phyloP scores from a whole-genome alignment of 495 filamentous ascomycete species.

The Lepidopterella palustris region DNA sequence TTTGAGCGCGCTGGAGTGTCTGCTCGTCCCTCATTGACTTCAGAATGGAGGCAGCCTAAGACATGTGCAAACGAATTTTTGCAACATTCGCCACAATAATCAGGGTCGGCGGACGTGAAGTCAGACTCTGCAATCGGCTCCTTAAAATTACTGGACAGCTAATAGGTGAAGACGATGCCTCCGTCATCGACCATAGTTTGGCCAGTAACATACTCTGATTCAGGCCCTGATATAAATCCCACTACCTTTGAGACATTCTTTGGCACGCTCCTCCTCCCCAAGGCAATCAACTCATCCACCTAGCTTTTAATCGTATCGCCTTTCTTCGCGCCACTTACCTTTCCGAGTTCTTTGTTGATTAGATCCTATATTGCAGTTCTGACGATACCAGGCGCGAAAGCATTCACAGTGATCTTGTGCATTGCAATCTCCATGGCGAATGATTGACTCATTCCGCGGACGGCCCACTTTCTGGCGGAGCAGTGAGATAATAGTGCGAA shows the following conservation, averaged over 20 bases:
- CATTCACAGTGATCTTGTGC: constrained; percentile 56
- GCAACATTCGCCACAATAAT: no score
- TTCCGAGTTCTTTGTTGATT: constrained; percentile 48
- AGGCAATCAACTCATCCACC: constrained; percentile 40
- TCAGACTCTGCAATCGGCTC: no score
- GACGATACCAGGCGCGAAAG: constrained; percentile 58
- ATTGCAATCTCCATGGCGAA: constrained; percentile 52
- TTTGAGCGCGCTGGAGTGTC: no score
- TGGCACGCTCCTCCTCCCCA: constrained; percentile 48
- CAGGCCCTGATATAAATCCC: constrained; percentile 48
- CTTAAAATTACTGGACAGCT: no score
- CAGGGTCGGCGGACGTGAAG: no score
- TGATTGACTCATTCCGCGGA: constrained; percentile 51
- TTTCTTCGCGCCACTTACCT: constrained; percentile 41
- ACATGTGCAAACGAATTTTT: no score
- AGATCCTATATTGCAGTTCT: constrained; percentile 56
- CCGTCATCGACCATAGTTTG: constrained; percentile 59
- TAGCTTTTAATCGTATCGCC: constrained; percentile 48
- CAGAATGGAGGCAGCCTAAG: no score
- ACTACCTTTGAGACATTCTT: constrained; percentile 56
- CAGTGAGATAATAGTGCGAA: constrained; percentile 50
- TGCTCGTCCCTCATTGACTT: no score
- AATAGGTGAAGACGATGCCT: constrained; percentile 49
- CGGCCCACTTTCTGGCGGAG: constrained; percentile 54
- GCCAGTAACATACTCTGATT: constrained; percentile 55